Base-by-base conservation (phyloP, 257 asterid species). In the Solanum tacnaense region DNA sequence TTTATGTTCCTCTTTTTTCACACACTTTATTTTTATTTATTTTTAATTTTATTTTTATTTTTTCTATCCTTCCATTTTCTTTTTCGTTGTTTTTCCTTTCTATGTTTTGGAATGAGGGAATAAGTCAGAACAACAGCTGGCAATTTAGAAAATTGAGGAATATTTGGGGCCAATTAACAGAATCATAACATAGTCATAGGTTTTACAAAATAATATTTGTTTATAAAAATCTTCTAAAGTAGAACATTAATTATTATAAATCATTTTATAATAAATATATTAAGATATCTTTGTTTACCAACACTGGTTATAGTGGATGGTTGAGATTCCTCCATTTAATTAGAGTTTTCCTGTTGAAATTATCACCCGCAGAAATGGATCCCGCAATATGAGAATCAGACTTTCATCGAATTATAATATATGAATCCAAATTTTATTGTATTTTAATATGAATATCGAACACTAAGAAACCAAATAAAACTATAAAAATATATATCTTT, bases 71-170 rank as follows among this genome's bases (percentile, higher is more conserved):
- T 82, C 31, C 2, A 82, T 46, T 82, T 29, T 49, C 31, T 31
- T 34, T 81, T 82, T 49, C 31, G 44, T 49, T 82, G 12, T 49
- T 82, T 81, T 49, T 6, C 29, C 11, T 16, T 82, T 82, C 58
- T 49, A 31, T 29, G 39, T 49, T 82, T 82, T 82, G 86, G 86
- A 52, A 82, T 49, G 70, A 49, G 86, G 39, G 70, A 29, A 82
- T 49, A 82, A 49, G 70, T 49, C 41, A 49, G 29, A 49, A 35
- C 9, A 29, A 49, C 29, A 82, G 86, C 86, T 82, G 86, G 70
- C 70, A 49, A 74, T 49, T 79, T 82, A 49, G 86, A 29, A 49
- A 82, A 18, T 23, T 46, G 70, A 81, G 70, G 85, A 29, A 81
- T 81, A 81, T 81, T 5, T 15, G 85, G 85, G 68, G 67, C 23